Evolutionary conservation across 2,329 filamentous ascomycete genomes (phyloP), one percentile per base, ranked within the genome.

Genomic region (Colletotrichum falcatum): DNA sequence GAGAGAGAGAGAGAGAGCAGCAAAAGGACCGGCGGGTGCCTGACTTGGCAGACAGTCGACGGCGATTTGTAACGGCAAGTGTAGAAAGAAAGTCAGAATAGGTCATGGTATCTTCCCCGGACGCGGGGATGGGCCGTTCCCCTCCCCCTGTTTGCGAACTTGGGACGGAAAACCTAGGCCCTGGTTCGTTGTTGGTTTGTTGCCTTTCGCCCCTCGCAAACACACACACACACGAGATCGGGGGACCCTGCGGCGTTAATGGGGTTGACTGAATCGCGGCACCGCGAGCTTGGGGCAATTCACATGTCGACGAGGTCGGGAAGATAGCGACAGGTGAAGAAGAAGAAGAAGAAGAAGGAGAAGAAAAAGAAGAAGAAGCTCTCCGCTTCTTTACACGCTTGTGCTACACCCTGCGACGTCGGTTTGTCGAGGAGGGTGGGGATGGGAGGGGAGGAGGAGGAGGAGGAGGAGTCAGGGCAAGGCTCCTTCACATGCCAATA

Each of bases 401-500:
- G 26, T 46, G 56, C 56, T 23, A 30, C 14, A 48, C 42, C 42
- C 37, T 39, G 59, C 35, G 60, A 62, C 35, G 23, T 42, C 35
- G 46, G 23, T 14, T 20, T n/a, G n/a, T 51, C 33, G 16, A 14
- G n/a, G 9, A 14, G n/a, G 16, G 56, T 3, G 6, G 39, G 39
- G 35, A 12, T n/a, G 8, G 37, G 37, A 16, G 37, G 14, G 37
- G 37, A n/a, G n/a, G n/a, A n/a, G n/a, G n/a, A n/a, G n/a, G n/a
- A n/a, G 37, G 12, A 5, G 39, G 39, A 5, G 20, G 35, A 62
- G 35, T 42, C 48, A 18, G 33, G n/a, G 35, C 6, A 39, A 26
- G 48, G 35, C 18, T 26, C 48, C 48, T 53, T 62, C 60, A 62
- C 60, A 62, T 62, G 60, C 46, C 35, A 61, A 33, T n/a, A 46